Evolutionary conservation across 306 rosid species (phyloP).

Genomic region (Trifolium fragiferum): DNA sequence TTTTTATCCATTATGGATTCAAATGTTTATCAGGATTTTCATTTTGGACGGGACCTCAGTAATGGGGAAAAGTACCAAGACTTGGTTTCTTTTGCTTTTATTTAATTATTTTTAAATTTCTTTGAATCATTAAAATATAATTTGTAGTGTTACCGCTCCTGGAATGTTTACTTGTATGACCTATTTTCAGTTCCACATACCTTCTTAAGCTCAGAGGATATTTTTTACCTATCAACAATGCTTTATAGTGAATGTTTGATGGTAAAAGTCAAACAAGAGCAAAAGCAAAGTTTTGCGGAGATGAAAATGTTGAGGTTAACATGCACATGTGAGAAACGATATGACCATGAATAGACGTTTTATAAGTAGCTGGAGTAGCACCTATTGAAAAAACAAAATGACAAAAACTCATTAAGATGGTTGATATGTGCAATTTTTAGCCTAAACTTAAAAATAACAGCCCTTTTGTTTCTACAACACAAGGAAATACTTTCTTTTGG

Average conservation of each 20-base stretch:
- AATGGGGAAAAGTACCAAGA: background rate
- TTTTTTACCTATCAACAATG: constrained; percentile 8
- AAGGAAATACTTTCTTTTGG: background rate
- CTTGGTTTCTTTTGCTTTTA: constrained; percentile 8
- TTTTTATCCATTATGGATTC: constrained; percentile 9
- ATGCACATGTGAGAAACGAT: background rate
- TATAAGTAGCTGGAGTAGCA: constrained; percentile 9
- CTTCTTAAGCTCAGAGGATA: background rate
- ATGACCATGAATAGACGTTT: background rate
- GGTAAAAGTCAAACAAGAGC: background rate
- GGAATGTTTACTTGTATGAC: background rate
- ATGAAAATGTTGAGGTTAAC: background rate
- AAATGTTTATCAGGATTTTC: constrained; percentile 26
- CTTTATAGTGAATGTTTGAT: background rate
- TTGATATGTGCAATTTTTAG: constrained; percentile 8
- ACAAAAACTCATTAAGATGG: constrained; percentile 21
- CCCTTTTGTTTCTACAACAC: background rate
- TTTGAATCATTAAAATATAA: constrained; percentile 7
- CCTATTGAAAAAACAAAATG: constrained; percentile 1
- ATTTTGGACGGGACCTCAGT: background rate
- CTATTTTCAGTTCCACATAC: constrained; percentile 9
- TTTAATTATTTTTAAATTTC: background rate
- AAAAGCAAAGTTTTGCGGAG: background rate
- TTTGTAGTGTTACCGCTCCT: background rate
- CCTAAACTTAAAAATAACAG: background rate